Base-by-base conservation (phyloP, 768 basidiomycete genomes). In the Termitomyces sp. region DNA sequence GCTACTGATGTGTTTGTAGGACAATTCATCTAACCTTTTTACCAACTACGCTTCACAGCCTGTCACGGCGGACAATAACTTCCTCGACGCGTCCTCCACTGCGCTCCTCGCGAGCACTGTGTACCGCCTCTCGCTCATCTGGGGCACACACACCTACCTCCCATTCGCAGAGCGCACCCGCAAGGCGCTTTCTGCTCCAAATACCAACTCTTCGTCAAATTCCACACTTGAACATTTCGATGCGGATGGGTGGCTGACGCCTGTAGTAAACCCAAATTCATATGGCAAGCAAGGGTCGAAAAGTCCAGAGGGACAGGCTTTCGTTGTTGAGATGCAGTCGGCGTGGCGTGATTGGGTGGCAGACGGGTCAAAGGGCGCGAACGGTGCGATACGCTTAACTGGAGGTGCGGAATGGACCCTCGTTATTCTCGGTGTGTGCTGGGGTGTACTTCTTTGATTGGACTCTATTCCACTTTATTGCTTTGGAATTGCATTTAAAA, bases 221-320 rank as follows among this genome's bases (percentile, higher is more conserved):
- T 15, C 49, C 48, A 69, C 62, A 22, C 69, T 81, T 48, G 65
- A 65, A 22, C 85, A 89, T 67, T 81, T 91, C 63, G 80, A 79
- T 0, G n/a, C 63, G 9, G 75, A 85, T 42, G 88, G 90, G 3
- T 90, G 88, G 86, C 73, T 93, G 28, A 78, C 75, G 6, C 90
- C 90, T 6, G 91, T 94, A 18, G 90, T 90, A 3, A 78, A 96
- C 68, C 93, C 94, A 0, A 70, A 88, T 57, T 70, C 76, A 2
- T 87, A 79, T 66, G 75, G 76, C 0, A 12, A 63, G 1, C 60
- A 82, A 61, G 88, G 89, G 0, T 60, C 72, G 0, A 22, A 83
- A 20, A 90, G 89, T 61, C 83, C 93, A 2, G 94, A 96, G 71
- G 87, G 80, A 0, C 81, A 95, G 74, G 90, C 89, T 7, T 96